Evolutionary conservation across 2,329 filamentous ascomycete species (phyloP), one percentile per base, ranked within the genome.

Genomic region (Colletotrichum nymphaeae): DNA sequence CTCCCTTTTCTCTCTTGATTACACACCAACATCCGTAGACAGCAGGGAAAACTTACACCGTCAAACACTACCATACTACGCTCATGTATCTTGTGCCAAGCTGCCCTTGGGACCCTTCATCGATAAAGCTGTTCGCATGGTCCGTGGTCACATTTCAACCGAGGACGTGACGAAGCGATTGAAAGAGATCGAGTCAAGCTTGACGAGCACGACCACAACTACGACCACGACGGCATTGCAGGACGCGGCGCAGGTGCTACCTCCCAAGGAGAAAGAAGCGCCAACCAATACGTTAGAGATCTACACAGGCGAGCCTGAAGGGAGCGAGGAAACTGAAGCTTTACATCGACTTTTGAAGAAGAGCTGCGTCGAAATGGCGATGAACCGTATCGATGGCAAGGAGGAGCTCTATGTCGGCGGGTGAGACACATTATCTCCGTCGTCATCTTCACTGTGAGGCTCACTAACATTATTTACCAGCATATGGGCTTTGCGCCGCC

Each of bases 401-500:
- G 84, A 85, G 56, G 81, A 82, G 75, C 80, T 86, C 70, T 84
- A 83, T 69, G 78, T 84, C 28, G 79, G 83, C 63, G 81, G 84
- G 84, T 84, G 76, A 78, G 6, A 5, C 22, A 49, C 24, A n/a
- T 22, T 57, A 19, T 24, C 55, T 26, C 14, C 22, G 32, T 24
- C 19, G 8, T 67, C 26, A 28, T 32, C 24, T 24, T 7, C 24
- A 42, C n/a, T 70, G 59, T 42, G 16, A 42, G 74, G n/a, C 26
- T 22, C 65, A 24, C 53, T 64, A 37, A 58, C 69, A 46, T 57
- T 77, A 58, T 42, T 63, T 49, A 76, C 69, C 83, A 97, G 95
- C 71, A 89, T 97, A 76, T 95, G 95, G 85, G 91, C 93, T 55
- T 85, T 98, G 75, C 91, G 92, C 73, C 92, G 93, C 74, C 92